phyloP scores from a whole-genome alignment of 2,329 filamentous ascomycete genomes.

The Atkinsonella hypoxylon region DNA sequence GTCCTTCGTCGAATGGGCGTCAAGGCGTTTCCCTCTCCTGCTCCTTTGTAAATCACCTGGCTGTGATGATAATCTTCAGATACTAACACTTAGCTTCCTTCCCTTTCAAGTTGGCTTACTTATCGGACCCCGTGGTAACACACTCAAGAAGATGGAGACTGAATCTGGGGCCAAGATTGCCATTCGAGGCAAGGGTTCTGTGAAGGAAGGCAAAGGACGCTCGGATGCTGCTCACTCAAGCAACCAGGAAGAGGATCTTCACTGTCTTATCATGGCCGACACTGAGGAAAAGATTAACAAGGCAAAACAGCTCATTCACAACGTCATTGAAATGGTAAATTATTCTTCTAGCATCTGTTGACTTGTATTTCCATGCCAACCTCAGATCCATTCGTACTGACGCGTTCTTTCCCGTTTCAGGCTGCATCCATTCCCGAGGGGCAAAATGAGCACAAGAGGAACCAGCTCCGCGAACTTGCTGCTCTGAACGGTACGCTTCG shows the following conservation, averaged over 20 bases:
- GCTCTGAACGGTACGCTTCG: constrained; percentile 97
- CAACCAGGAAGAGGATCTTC: constrained; percentile 98
- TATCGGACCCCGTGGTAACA: constrained; percentile 99
- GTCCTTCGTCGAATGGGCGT: constrained; percentile 19
- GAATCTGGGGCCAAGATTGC: constrained; percentile 98
- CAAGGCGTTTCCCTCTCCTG: not conserved
- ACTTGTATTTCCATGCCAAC: too few relatives aligned
- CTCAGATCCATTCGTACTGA: not conserved
- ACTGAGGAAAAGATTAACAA: constrained; percentile 99
- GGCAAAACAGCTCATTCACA: constrained; percentile 95
- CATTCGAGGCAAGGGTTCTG: constrained; percentile 97
- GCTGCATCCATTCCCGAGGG: constrained; percentile 97
- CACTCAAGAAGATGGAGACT: constrained; percentile 97
- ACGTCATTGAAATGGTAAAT: constrained; percentile 94
- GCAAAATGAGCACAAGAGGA: constrained; percentile 97
- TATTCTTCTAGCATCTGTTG: not conserved
- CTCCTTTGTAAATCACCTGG: constrained; percentile 16
- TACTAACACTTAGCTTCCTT: constrained; percentile 89
- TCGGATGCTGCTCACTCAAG: constrained; percentile 98
- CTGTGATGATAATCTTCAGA: constrained; percentile 19
- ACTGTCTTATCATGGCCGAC: constrained; percentile 99
- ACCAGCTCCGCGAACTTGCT: constrained; percentile 93
- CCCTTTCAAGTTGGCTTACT: constrained; percentile 95
- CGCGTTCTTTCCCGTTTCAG: constrained; percentile 34
- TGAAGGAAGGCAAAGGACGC: constrained; percentile 98